Base-by-base conservation (phyloP, 148 eudicot species). In the Amaranthus cruentus region DNA sequence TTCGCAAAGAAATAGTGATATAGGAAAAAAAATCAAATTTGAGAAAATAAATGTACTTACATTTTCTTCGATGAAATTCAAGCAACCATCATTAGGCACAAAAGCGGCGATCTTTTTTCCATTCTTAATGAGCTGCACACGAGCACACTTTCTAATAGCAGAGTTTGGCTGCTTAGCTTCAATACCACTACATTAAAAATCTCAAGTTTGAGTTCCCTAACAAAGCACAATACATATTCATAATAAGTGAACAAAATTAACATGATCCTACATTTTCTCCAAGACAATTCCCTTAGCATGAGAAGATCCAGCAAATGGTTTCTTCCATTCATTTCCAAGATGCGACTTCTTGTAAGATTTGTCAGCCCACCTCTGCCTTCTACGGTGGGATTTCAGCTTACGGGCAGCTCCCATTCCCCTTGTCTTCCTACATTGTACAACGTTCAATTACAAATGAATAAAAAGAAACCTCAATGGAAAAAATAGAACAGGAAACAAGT, bases 101-200 rank as follows among this genome's bases (percentile, higher is more conserved):
- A 92, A 92, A 42, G 98, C 98, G 73, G 98, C 95, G 71, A 93
- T 93, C 91, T 93, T 91, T 87, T 93, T 93, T 66, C 98, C 98
- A 65, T 91, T 93, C 79, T 93, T 93, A 63, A 93, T 93, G 60
- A 93, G 83, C 80, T 93, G 98, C 62, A 93, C 98, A 75, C 96
- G 85, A 49, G 98, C 98, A 89, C 98, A 93, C 81, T 93, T 93
- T 66, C 98, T 80, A 68, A 93, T 93, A 72, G 98, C 98, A 83
- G 98, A 93, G 79, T 93, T 93, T 2, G 98, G 98, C 92, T 93
- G 96, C 82, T 93, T 92, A 79, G 93, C 93, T 62, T 93, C 98
- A 86, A 93, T 93, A 75, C 96, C 98, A 52, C 97, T 92, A 84
- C 71, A 85, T 3, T 49, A 15, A 3, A 15, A 9, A 51, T 4